phyloP scores from a whole-genome alignment of 768 basidiomycete species.

The Leccinum fibrillosum region DNA sequence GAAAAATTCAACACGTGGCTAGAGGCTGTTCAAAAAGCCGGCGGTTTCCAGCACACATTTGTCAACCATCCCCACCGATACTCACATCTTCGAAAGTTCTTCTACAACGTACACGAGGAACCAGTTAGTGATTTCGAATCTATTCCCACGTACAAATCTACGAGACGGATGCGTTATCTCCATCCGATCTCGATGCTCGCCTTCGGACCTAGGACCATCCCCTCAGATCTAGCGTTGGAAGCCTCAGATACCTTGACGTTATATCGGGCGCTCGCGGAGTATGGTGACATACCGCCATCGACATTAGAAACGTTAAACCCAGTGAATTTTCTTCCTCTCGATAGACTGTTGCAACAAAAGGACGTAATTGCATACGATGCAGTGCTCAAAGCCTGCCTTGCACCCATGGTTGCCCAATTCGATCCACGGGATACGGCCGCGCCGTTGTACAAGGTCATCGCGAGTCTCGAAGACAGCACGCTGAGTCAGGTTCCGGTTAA shows the following conservation, averaged over 20 bases:
- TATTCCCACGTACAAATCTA: conserved; percentile 36
- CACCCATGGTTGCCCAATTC: conserved; percentile 33
- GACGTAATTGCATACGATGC: conserved; percentile 60
- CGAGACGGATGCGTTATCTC: conserved; percentile 46
- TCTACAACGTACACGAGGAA: conserved; percentile 39
- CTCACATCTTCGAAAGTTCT: conserved; percentile 69
- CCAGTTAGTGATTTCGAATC: conserved; percentile 31
- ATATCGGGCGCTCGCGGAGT: conserved; percentile 41
- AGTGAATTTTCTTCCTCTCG: conserved; percentile 39
- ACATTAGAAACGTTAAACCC: conserved; percentile 38
- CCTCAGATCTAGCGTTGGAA: conserved; percentile 63
- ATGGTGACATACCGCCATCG: conserved; percentile 22
- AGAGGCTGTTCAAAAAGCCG: conserved; percentile 52
- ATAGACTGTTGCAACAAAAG: conserved; percentile 48
- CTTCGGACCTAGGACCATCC: conserved; percentile 48
- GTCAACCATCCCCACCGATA: conserved; percentile 67
- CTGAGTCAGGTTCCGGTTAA: conserved; percentile 20
- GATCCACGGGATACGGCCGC: conserved; percentile 35
- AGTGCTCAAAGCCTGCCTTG: conserved; percentile 44
- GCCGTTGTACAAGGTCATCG: conserved; percentile 38
- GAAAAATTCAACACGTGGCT: conserved; percentile 68
- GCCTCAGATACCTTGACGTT: conserved; percentile 53
- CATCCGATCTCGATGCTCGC: conserved; percentile 64
- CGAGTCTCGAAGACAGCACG: conserved; percentile 38
- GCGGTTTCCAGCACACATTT: conserved; percentile 56